Evolutionary conservation across 2,329 filamentous ascomycete genomes (phyloP), one percentile per base, ranked within the genome.

Genomic region (Penicillium sp.): DNA sequence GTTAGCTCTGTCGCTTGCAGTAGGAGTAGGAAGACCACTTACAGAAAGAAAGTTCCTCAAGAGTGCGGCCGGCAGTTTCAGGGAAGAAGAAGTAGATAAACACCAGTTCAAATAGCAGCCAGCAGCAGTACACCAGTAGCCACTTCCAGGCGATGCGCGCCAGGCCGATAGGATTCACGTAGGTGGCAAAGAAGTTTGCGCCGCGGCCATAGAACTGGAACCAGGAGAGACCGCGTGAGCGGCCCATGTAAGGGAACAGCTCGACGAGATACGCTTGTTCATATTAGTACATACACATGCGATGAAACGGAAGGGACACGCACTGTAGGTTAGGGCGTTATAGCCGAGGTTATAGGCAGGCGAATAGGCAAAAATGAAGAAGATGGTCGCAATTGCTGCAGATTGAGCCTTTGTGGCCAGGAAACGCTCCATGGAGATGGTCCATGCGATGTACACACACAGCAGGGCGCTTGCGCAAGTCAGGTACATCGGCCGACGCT

Each of bases 281-380:
- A 35, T 27, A 41, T 55, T 13, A 50, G 44, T 15, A 48, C 16
- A 16, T 29, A 48, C 23, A 35, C 39, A 44, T 13, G 16, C 0
- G 10, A 12, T 27, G 10, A n/a, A 34, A 16, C 4, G 25, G 21
- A 18, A 31, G 18, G 18, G 27, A 44, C 46, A 39, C 57, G 9
- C n/a, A 65, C 63, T 65, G 50, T 65, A 65, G n/a, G 83, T 85
- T 52, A 88, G 73, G 15, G 85, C 82, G 64, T 87, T 87, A 68
- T 86, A 85, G n/a, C 83, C 84, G 47, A 87, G 77, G 61, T 86
- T 86, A 67, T 87, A 87, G 57, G 74, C 76, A 4, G 83, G 82
- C 10, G 77, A 78, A 67, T 85, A 87, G 4, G 77, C 73, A 58
- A 85, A 86, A 61, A 83, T 84, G 69, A 84, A 86, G 68, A 86